Evolutionary conservation across 1,139 yeast genomes (phyloP), one percentile per base, ranked within the genome.

Genomic region (Geotrichum armillariae): DNA sequence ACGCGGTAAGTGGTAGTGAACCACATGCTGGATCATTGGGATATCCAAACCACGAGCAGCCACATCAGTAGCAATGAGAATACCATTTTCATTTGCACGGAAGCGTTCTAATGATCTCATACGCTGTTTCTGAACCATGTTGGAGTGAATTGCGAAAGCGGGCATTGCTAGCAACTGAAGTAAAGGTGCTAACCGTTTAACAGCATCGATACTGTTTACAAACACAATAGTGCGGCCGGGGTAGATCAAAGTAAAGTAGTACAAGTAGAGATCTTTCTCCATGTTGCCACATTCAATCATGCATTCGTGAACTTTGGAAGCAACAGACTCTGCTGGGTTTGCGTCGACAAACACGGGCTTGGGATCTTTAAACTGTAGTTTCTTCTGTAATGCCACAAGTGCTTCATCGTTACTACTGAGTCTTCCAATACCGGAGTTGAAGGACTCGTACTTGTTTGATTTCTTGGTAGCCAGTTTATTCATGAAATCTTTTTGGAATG

Each of bases 21-120:
- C 89, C 38, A 94, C 99, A 66, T 93, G 99, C 62, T 90, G 86
- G 49, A 94, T 91, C 44, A 79, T 78, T 1, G 96, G 86, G 53
- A 94, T 89, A 75, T 94, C 99, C 55, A 94, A 76, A 54, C 99
- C 99, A 73, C 99, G 81, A 5, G 99, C 99, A 1, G 99, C 99
- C 47, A 93, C 98, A 68, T 93, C 99, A 1, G 98, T 89, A 1
- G 98, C 96, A 49, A 94, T 80, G 49, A 94, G 74, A 1, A 93
- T 91, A 0, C 89, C 79, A 2, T 56, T 74, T 5, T 68, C 64
- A 18, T 62, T 62, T n/a, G 70, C 75, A 52, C 55, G 71, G 73
- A 61, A 76, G 66, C 61, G 79, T 72, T 94, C 99, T 60, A 94
- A 72, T 5, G 94, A 80, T 60, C 93, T 78, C 60, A 94, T 72